Evolutionary conservation across 306 rosid genomes (phyloP).

Genomic region (Trifolium dubium): DNA sequence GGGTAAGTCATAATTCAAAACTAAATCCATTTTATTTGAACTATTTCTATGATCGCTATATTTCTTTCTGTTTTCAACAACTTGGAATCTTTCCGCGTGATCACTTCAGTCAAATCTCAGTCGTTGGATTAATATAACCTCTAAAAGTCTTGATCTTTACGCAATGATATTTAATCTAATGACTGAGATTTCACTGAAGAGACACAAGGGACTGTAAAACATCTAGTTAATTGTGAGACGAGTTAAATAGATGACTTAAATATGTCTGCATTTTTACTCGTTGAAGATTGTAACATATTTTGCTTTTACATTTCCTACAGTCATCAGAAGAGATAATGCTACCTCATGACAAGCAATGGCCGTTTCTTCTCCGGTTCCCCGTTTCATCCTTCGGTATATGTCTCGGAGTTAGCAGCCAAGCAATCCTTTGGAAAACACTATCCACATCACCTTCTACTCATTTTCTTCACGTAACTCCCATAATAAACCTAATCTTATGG

Average conservation of each 20-base stretch:
- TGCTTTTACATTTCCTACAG: slow-evolving; percentile 45
- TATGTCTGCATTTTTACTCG: background rate
- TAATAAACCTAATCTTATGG: slow-evolving; percentile 68
- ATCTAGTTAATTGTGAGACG: too few relatives aligned
- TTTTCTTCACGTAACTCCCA: slow-evolving; percentile 70
- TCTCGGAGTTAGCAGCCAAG: slow-evolving; percentile 92
- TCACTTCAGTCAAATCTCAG: background rate
- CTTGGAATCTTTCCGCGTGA: background rate
- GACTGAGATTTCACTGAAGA: background rate
- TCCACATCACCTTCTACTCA: slow-evolving; percentile 66
- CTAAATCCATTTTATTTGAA: too few relatives aligned
- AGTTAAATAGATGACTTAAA: too few relatives aligned
- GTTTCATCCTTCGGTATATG: slow-evolving; percentile 81
- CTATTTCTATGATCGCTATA: too few relatives aligned
- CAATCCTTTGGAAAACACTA: slow-evolving; percentile 82
- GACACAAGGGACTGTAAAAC: background rate
- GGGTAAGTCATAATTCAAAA: slow-evolving; percentile 48
- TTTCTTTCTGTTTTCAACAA: background rate
- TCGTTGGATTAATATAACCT: background rate
- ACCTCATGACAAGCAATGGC: slow-evolving; percentile 78
- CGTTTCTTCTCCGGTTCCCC: slow-evolving; percentile 82
- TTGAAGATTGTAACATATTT: slow-evolving; percentile 30
- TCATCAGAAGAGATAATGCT: slow-evolving; percentile 83
- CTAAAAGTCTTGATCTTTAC: background rate
- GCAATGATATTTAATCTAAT: background rate